A percentile compares a stretch with the other conserved stretches of the same genome.
Evolutionary conservation across 352 stramenopile species (phyloP).

Genomic region (Globisporangium carolinianum): DNA sequence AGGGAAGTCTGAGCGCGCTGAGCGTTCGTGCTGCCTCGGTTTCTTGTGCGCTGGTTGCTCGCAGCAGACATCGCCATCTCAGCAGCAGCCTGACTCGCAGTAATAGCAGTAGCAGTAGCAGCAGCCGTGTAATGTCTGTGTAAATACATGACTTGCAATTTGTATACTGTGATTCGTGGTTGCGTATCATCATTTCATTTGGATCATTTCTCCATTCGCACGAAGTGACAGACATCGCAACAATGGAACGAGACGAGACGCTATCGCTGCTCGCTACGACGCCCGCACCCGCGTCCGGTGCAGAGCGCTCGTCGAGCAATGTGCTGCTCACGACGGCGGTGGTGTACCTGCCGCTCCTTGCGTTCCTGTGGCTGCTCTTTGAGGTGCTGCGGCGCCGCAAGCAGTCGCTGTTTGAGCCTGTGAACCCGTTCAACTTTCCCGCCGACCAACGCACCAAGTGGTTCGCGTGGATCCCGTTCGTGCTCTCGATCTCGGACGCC

Average conservation of each 20-base stretch:
- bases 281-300: slow-evolving; percentile 7
- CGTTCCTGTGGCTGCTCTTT: slow-evolving; percentile 47
- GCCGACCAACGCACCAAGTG: slow-evolving; percentile 22
- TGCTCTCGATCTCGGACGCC: slow-evolving; percentile 46
- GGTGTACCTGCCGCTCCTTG: slow-evolving; percentile 59
- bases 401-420: slow-evolving; percentile 35
- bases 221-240: slow-evolving; percentile 1
- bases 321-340: slow-evolving; percentile 51
- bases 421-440: slow-evolving; percentile 38
- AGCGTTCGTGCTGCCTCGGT: too few species aligned
- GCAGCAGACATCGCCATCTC: too few species aligned
- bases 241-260: slow-evolving; percentile 3
- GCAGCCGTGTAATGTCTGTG: too few species aligned
- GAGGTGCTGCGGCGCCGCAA: slow-evolving; percentile 45
- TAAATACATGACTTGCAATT: too few species aligned
- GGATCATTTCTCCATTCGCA: too few species aligned
- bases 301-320: slow-evolving; percentile 26
- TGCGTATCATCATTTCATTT: too few species aligned
- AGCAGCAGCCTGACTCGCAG: too few species aligned
- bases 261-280: not conserved
- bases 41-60: too few species aligned
- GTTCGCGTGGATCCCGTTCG: slow-evolving; percentile 53
- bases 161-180: too few species aligned
- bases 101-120: too few species aligned
- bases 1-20: too few species aligned